Conservation (phyloP, 1,139 yeast genomes). For the Yamadazyma diospyri region DNA sequence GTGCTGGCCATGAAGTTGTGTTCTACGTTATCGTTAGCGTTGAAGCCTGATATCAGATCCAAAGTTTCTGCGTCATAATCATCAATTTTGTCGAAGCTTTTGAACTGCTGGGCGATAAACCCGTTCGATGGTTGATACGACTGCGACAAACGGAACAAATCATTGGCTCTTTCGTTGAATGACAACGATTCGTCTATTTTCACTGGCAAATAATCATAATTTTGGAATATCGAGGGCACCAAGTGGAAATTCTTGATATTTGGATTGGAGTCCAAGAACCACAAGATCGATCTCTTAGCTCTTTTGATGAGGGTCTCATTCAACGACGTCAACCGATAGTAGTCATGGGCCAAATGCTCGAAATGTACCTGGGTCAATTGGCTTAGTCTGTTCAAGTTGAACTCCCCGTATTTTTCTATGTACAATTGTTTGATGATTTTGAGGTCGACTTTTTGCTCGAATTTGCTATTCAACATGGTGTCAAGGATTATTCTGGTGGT, state of each 20-base stretch:
- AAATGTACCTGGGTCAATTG: slow-evolving; percentile 35
- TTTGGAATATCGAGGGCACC: slow-evolving; percentile 15
- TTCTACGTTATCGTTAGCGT: background rate
- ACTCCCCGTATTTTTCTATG: slow-evolving; percentile 22
- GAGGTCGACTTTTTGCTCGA: slow-evolving; percentile 31
- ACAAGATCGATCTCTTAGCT: slow-evolving; percentile 36
- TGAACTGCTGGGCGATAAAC: slow-evolving; percentile 3
- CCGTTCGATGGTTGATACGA: slow-evolving; percentile 1
- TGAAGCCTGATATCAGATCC: too few species aligned
- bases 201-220: slow-evolving; percentile 22
- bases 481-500: slow-evolving; percentile 32
- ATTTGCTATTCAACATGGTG: slow-evolving; percentile 31
- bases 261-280: slow-evolving; percentile 35
- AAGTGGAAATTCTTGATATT: slow-evolving; percentile 23
- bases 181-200: slow-evolving; percentile 31
- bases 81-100: slow-evolving; percentile 1
- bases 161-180: slow-evolving; percentile 30
- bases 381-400: slow-evolving; percentile 26
- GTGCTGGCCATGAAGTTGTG: slow-evolving; percentile 6
- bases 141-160: slow-evolving; percentile 17
- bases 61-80: background rate
- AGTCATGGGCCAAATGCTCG: slow-evolving; percentile 16
- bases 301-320: slow-evolving; percentile 25
- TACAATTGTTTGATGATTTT: slow-evolving; percentile 22
- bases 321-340: slow-evolving; percentile 30